Conservation (phyloP, 495 filamentous ascomycete species). For the Echria macrotheca region DNA sequence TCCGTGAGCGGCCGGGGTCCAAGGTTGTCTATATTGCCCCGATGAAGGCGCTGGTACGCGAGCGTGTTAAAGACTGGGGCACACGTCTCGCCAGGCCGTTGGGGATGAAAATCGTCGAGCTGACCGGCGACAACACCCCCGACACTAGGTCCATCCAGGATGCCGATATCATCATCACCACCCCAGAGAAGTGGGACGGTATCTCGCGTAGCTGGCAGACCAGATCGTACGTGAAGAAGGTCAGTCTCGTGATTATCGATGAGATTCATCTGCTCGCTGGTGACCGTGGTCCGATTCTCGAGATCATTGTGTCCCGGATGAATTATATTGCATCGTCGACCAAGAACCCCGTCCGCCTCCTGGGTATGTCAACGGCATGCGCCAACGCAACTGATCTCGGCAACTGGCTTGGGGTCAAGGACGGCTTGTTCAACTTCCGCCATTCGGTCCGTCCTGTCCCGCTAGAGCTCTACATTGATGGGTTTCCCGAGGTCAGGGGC, state of each 20-base stretch:
- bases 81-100: conserved; percentile 75
- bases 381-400: conserved; percentile 91
- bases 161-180: conserved; percentile 97
- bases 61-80: conserved; percentile 94
- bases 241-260: conserved; percentile 95
- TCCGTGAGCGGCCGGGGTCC: conserved; percentile 88
- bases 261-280: conserved; percentile 96
- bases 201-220: conserved; percentile 98
- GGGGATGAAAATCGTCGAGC: conserved; percentile 86
- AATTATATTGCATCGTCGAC: conserved; percentile 96
- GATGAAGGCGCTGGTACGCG: conserved; percentile 97
- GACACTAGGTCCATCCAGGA: conserved; percentile 91
- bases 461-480: conserved; percentile 93
- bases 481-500: conserved; percentile 89
- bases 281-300: conserved; percentile 92
- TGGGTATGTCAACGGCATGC: conserved; percentile 98
- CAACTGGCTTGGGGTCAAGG: conserved; percentile 95
- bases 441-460: conserved; percentile 97
- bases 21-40: conserved; percentile 99
- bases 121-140: conserved; percentile 97
- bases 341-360: conserved; percentile 77
- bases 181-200: conserved; percentile 99
- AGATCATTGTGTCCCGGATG: conserved; percentile 99
- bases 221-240: conserved; percentile 88
- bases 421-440: conserved; percentile 95